Base-by-base conservation (phyloP, 2,329 filamentous ascomycete genomes). In the Cylindrodendrum hubeiense region DNA sequence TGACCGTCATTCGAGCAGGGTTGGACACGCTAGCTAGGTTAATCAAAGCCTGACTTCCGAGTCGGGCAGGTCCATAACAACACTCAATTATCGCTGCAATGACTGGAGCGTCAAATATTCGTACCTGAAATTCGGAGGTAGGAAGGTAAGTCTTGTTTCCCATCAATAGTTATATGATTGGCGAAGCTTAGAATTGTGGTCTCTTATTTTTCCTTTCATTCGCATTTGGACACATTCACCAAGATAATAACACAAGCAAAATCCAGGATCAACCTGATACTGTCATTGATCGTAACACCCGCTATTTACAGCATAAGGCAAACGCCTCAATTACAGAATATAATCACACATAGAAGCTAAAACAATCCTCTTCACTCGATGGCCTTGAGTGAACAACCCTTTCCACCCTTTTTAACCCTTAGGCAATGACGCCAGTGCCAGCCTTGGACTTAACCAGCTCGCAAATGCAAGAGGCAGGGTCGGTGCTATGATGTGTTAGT, bases 361-460 rank as follows among this genome's bases (percentile, higher is more conserved):
- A 30, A 43, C 5, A 26, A 21, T 22, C 2, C n/a, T 33, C 15
- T 37, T 41, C 30, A 30, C 5, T 19, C 26, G 12, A 33, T 19
- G 26, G 10, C 30, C 41, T 22, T 47, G 7, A 3, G 22, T 17
- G 43, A 22, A 5, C 22, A 39, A 2, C 12, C 13, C 24, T 13
- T 9, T 47, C 44, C 22, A 26, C 17, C 7, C 10, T 12, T 30
- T 34, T 26, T 19, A 33, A 15, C n/a, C 24, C 1, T 22, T 62
- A 72, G 21, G 50, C 64, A n/a, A 73, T 50, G 3, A 72, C 68
- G 24, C 72, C 72, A 19, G 71, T 66, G 28, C 72, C 71, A 43
- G 71, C 72, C 58, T 72, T 72, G 22, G 63, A 60, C 69, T 74
- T 73, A 17, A 74, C 67, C 9, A 71, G 60, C 7, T 71, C 69